Evolutionary conservation across 305 asterid species (phyloP).

Genomic region (Lippia alba): DNA sequence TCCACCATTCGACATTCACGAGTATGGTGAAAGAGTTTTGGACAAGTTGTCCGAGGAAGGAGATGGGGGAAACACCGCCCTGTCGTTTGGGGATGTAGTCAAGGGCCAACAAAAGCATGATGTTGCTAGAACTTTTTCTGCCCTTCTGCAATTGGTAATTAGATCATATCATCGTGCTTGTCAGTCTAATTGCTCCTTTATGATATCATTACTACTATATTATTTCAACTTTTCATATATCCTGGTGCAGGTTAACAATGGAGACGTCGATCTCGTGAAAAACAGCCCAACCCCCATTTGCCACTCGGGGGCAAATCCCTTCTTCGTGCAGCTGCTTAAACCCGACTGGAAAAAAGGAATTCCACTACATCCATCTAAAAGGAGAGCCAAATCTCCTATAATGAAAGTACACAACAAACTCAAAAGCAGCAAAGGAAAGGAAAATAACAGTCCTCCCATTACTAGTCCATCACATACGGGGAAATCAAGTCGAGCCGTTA

Average conservation of each 20-base stretch:
- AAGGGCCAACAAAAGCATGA: conserved; percentile 87
- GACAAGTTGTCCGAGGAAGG: conserved; percentile 57
- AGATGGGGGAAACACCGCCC: conserved; percentile 38
- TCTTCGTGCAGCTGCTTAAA: conserved; percentile 59
- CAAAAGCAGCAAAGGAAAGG: conserved; percentile 56
- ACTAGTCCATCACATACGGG: conserved; percentile 45
- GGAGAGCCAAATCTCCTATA: conserved; percentile 65
- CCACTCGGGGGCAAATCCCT: conserved; percentile 65
- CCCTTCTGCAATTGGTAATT: conserved; percentile 97
- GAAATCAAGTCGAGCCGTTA: conserved; percentile 43
- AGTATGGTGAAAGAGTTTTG: conserved; percentile 77
- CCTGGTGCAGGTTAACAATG: conserved; percentile 75
- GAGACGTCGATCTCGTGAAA: conserved; percentile 70
- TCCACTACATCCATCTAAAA: conserved; percentile 55
- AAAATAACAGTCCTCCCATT: conserved; percentile 37
- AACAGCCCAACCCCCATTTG: conserved; percentile 48
- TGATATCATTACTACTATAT: no score
- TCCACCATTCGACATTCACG: conserved; percentile 93
- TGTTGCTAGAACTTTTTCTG: conserved; percentile 92
- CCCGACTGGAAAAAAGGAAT: conserved; percentile 49
- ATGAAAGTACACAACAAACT: conserved; percentile 37
- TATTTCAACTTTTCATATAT: conserved; percentile 1
- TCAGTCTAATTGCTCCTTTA: no score
- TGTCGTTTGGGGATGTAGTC: conserved; percentile 74
- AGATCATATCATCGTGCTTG: no score